phyloP scores from a whole-genome alignment of 768 basidiomycete genomes.

The Xerocomellus chrysenteron region DNA sequence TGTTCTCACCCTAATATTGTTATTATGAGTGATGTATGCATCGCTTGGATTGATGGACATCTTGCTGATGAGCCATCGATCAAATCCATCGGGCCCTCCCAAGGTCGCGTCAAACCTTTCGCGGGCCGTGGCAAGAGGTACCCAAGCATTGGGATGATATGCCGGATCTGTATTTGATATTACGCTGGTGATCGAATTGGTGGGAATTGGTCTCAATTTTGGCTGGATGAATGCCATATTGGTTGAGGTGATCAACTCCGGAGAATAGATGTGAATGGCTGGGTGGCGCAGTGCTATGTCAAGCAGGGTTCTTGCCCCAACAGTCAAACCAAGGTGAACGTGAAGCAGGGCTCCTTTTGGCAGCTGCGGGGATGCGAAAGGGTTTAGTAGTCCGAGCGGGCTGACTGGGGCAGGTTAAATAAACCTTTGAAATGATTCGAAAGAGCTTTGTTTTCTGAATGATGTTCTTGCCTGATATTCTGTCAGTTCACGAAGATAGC shows the following conservation, averaged over 20 bases:
- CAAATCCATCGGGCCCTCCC: slow-evolving; percentile 66
- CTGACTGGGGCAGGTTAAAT: background rate
- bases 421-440: slow-evolving; percentile 57
- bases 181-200: slow-evolving; percentile 12
- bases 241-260: slow-evolving; percentile 37
- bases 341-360: slow-evolving; percentile 79
- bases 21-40: slow-evolving; percentile 73
- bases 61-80: slow-evolving; percentile 58
- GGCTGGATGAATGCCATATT: slow-evolving; percentile 49
- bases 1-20: slow-evolving; percentile 53
- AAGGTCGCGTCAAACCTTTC: slow-evolving; percentile 48
- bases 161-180: slow-evolving; percentile 35
- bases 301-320: slow-evolving; percentile 53
- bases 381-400: background rate
- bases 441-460: slow-evolving; percentile 65
- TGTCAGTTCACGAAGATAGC: background rate
- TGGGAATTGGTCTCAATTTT: slow-evolving; percentile 51
- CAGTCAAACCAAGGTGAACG: slow-evolving; percentile 72
- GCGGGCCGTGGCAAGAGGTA: slow-evolving; percentile 54
- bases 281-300: slow-evolving; percentile 55
- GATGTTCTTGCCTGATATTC: slow-evolving; percentile 45
- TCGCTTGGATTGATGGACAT: slow-evolving; percentile 70
- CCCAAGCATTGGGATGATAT: slow-evolving; percentile 52
- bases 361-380: slow-evolving; percentile 46
- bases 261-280: slow-evolving; percentile 57